Conservation (phyloP, 2,329 filamentous ascomycete species). For the Exophiala aquamarina region DNA sequence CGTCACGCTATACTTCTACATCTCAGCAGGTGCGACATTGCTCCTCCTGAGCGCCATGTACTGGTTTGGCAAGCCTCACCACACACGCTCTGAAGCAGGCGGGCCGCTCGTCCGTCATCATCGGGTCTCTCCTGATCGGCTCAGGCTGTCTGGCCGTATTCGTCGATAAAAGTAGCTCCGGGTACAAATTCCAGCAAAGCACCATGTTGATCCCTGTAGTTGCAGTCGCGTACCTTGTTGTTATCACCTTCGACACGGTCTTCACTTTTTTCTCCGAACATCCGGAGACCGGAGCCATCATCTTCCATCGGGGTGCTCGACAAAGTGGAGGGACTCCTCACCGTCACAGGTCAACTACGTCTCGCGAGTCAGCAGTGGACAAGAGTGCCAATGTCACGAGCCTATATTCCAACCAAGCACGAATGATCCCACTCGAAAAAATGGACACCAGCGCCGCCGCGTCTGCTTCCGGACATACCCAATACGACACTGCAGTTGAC, state of each 20-base stretch:
- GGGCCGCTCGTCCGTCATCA: not conserved
- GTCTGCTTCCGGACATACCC: too few species aligned
- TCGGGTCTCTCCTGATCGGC: not conserved
- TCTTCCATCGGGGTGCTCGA: not conserved
- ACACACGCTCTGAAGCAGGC: not conserved
- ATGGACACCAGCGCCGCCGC: too few species aligned
- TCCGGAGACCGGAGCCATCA: not conserved
- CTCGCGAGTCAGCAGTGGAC: not conserved
- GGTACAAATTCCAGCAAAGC: slow-evolving; percentile 1
- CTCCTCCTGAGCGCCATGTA: slow-evolving; percentile 1
- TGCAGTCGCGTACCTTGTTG: not conserved
- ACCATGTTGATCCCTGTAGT: not conserved
- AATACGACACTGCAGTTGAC: too few species aligned
- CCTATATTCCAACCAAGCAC: not conserved
- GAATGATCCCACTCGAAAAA: not conserved
- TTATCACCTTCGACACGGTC: not conserved
- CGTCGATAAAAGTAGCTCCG: not conserved
- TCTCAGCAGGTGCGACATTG: not conserved
- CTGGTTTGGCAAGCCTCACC: slow-evolving; percentile 2
- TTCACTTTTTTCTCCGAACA: not conserved
- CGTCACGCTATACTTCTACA: slow-evolving; percentile 3
- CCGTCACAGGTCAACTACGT: not conserved
- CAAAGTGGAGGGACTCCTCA: not conserved
- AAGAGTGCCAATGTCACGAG: not conserved
- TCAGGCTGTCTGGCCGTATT: not conserved